phyloP scores from a whole-genome alignment of 257 asterid species.

The Plantago ovata region DNA sequence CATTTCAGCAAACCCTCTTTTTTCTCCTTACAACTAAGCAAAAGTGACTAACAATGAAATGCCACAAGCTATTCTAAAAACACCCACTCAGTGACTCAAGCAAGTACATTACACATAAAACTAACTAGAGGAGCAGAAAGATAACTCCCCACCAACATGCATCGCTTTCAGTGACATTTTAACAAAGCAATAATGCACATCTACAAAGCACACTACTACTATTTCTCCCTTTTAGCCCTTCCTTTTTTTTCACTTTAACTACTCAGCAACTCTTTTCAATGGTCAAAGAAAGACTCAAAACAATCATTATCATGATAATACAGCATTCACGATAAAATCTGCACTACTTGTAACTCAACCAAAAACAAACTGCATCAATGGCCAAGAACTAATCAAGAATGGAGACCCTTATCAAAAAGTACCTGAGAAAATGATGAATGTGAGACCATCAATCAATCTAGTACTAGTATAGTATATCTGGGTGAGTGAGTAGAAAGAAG shows the following conservation, averaged over 20 bases:
- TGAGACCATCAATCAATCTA: conserved; percentile 12
- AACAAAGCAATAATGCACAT: conserved; percentile 42
- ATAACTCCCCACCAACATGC: conserved; percentile 28
- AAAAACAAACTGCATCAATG: conserved; percentile 25
- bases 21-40: neutral
- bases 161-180: conserved; percentile 47
- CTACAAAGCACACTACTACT: conserved; percentile 19
- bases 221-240: conserved; percentile 16
- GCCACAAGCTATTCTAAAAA: conserved; percentile 19
- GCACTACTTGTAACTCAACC: conserved; percentile 32
- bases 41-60: conserved; percentile 10
- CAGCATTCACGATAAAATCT: conserved; percentile 38
- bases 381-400: conserved; percentile 17
- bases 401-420: conserved; percentile 23
- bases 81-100: conserved; percentile 18
- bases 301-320: conserved; percentile 43
- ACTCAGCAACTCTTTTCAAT: conserved; percentile 31
- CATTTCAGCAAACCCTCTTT: conserved; percentile 32
- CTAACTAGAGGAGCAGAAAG: conserved; percentile 26
- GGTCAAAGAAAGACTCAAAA: too few species aligned
- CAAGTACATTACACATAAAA: conserved; percentile 31
- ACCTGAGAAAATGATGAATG: conserved; percentile 26
- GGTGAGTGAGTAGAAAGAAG: too few species aligned
- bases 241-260: conserved; percentile 37
- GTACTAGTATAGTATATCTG: too few species aligned